Base-by-base conservation (phyloP, 2,329 filamentous ascomycete genomes). In the Penicillium freii region DNA sequence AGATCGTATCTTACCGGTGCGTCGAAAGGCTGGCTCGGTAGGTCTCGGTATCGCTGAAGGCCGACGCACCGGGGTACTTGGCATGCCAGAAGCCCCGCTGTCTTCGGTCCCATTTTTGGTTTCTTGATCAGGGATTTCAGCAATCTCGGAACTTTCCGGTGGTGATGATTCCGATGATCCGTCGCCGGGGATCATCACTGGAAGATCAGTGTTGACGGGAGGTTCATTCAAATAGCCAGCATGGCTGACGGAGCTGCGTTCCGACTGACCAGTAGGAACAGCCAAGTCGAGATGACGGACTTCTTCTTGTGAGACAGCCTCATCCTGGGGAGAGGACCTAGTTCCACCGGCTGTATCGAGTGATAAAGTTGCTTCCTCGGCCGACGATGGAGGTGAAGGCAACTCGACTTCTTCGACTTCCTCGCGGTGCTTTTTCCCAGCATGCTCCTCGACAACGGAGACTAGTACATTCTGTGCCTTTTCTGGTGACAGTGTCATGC, bases 371-470 rank as follows among this genome's bases (percentile, higher is more conserved):
- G 56, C 34, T 47, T 68, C 69, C 13, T 69, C 68, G 9, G 69
- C 62, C 38, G 61, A 58, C 3, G 62, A 56, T 15, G 59, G 45
- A 42, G 60, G 52, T 4, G 62, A 61, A 13, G 59, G 54, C 11
- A 59, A 17, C 42, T 65, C 57, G 19, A 48, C 42, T 15, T 62
- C 59, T n/a, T 60, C 43, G 15, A 44, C 31, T 27, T 59, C 57
- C 8, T 67, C 66, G 43, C 65, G 66, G 31, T 69, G 66, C 39
- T 71, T 70, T 53, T 74, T 73, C 9, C 71, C 75, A 5, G 80
- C 78, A 63, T 89, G 82, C 66, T 88, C 84, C 66, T 89, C 83
- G 15, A 88, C 82, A 3, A 88, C 86, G 9, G 85, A 86, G 7
- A 82, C 81, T 29, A 90, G 72, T 62, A 87, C 84, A 68, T 87